Percentiles rank a stretch among this genome's conserved stretches.
Conservation (phyloP, 441 rosid genomes). For the Raphanus hybrid region DNA sequence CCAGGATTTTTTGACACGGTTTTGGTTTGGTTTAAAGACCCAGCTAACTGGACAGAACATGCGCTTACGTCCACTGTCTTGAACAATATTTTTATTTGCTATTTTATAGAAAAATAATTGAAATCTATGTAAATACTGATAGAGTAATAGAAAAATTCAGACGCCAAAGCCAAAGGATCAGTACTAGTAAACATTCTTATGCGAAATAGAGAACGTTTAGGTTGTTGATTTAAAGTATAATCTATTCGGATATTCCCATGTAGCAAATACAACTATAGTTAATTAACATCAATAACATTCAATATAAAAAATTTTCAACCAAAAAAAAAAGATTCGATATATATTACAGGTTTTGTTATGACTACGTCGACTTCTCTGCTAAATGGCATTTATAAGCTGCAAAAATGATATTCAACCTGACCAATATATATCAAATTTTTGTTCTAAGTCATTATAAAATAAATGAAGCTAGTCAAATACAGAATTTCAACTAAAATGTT, state of each 20-base stretch:
- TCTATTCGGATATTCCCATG: slow-evolving; percentile 14
- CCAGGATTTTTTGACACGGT: slow-evolving; percentile 37
- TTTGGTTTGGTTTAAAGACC: slow-evolving; percentile 39
- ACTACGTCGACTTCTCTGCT: background rate
- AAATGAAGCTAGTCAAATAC: background rate
- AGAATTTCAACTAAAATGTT: too few species aligned
- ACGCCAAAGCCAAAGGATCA: slow-evolving; percentile 21
- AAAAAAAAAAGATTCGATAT: background rate
- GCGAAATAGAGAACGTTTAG: slow-evolving; percentile 8
- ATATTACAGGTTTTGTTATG: background rate
- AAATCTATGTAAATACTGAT: slow-evolving; percentile 4
- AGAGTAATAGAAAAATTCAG: background rate
- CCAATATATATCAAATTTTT: too few species aligned
- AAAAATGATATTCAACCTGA: too few species aligned
- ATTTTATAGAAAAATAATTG: background rate
- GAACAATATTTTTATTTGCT: background rate
- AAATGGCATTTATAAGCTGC: background rate
- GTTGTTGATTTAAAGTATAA: background rate
- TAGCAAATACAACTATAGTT: background rate
- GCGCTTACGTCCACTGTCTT: slow-evolving; percentile 19
- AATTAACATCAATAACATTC: background rate
- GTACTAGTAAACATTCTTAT: background rate
- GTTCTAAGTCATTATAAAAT: background rate
- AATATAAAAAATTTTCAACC: too few species aligned
- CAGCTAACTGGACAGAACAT: slow-evolving; percentile 41